phyloP scores from a whole-genome alignment of 257 asterid species.

The Cinchona pubescens region DNA sequence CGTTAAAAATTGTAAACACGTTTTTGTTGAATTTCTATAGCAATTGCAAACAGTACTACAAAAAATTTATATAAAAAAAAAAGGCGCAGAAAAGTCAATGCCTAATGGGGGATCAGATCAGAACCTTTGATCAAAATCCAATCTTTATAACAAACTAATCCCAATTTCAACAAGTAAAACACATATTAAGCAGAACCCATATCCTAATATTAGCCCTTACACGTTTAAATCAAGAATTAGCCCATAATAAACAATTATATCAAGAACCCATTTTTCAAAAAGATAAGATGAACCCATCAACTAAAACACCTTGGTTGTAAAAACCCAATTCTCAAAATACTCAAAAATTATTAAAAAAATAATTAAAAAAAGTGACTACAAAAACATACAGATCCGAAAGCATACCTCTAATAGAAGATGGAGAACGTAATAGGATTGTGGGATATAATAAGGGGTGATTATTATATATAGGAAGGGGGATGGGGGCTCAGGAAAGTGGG shows the following conservation, averaged over 20 bases:
- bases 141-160: not conserved
- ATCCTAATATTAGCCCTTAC: not conserved
- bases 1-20: not conserved
- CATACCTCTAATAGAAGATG: conserved; percentile 8
- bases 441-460: not conserved
- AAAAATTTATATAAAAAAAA: not conserved
- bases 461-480: not conserved
- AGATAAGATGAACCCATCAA: not conserved
- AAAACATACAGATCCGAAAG: not conserved
- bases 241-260: not conserved
- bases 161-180: not conserved
- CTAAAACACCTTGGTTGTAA: too few relatives aligned
- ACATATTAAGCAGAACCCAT: not conserved
- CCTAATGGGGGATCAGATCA: not conserved
- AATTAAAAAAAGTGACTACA: not conserved
- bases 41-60: not conserved
- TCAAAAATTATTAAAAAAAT: not conserved
- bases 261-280: not conserved
- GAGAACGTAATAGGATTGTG: not conserved
- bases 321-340: not conserved
- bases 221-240: not conserved
- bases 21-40: not conserved
- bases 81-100: not conserved
- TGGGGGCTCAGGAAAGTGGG: conserved; percentile 20
- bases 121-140: not conserved